Percentiles rank a stretch among this genome's conserved stretches.
Evolutionary conservation across 2,329 filamentous ascomycete species (phyloP).

Genomic region (Zasmidium angulare): DNA sequence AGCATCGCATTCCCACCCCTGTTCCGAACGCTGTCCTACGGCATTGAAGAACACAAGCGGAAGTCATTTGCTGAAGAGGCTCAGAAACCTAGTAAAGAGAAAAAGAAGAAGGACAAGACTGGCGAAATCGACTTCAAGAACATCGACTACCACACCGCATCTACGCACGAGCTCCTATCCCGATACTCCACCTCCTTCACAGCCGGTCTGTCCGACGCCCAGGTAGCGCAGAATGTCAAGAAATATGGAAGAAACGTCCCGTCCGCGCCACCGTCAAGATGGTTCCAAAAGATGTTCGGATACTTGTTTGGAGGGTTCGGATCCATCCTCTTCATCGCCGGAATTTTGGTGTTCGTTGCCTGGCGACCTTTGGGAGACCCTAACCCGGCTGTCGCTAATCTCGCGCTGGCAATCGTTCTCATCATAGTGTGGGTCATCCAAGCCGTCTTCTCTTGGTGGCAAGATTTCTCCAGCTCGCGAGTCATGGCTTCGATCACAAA

Average conservation of each 20-base stretch:
- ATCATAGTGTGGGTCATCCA: slow-evolving; percentile 65
- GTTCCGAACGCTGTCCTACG: slow-evolving; percentile 47
- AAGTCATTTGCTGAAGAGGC: slow-evolving; percentile 28
- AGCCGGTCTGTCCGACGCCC: slow-evolving; percentile 61
- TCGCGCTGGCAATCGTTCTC: slow-evolving; percentile 71
- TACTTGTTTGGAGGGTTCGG: slow-evolving; percentile 82
- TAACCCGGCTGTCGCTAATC: slow-evolving; percentile 63
- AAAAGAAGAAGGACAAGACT: slow-evolving; percentile 33
- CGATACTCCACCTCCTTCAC: slow-evolving; percentile 58
- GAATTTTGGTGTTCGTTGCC: slow-evolving; percentile 71
- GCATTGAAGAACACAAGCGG: slow-evolving; percentile 39
- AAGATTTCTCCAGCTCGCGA: slow-evolving; percentile 69
- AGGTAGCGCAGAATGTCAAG: slow-evolving; percentile 54
- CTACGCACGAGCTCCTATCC: slow-evolving; percentile 58
- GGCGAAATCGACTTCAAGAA: slow-evolving; percentile 37
- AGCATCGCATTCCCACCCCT: slow-evolving; percentile 44
- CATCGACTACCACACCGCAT: slow-evolving; percentile 67
- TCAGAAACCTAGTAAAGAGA: slow-evolving; percentile 8
- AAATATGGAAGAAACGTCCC: slow-evolving; percentile 68
- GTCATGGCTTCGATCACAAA: slow-evolving; percentile 79
- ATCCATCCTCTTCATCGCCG: slow-evolving; percentile 65
- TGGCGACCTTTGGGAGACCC: slow-evolving; percentile 65
- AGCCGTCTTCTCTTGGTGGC: slow-evolving; percentile 55
- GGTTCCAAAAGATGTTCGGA: slow-evolving; percentile 57
- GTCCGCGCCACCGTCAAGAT: slow-evolving; percentile 63